These are phyloP conservation scores for Microstroma glucosiphilum DNA, from an alignment of 1,284 basidiomycete genomes.

Conservation along the genomic window DNA sequence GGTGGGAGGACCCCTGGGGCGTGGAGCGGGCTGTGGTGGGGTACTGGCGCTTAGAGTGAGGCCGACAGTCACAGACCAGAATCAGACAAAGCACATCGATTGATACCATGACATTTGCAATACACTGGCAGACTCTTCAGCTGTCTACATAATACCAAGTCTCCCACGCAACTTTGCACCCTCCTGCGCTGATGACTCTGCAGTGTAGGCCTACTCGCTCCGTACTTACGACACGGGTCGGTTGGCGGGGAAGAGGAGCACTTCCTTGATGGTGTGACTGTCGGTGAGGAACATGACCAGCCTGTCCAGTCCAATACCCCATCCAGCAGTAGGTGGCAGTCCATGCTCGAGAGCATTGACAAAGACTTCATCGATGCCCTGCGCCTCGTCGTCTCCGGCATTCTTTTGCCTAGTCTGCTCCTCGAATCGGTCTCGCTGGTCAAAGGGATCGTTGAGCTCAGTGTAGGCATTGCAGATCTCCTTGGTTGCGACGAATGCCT, in stretches of 20 bases:
- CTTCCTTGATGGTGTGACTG: slow-evolving; percentile 71
- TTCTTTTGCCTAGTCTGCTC: slow-evolving; percentile 89
- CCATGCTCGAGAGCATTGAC: slow-evolving; percentile 81
- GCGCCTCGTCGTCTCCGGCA: slow-evolving; percentile 93
- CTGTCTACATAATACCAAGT: too few species aligned
- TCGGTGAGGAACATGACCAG: slow-evolving; percentile 40
- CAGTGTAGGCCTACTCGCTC: too few species aligned
- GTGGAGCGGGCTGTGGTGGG: neutral
- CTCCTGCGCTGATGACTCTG: too few species aligned
- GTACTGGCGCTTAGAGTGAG: neutral
- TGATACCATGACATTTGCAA: neutral
- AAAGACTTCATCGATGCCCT: slow-evolving; percentile 69
- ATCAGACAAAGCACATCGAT: neutral
- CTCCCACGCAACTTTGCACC: neutral
- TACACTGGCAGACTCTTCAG: too few species aligned
- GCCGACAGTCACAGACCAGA: neutral
- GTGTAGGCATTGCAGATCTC: slow-evolving; percentile 72
- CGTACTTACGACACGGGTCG: slow-evolving; percentile 58
- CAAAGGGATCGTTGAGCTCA: slow-evolving; percentile 64
- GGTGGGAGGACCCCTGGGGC: neutral
- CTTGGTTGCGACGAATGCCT: slow-evolving; percentile 96
- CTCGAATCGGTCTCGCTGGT: slow-evolving; percentile 91
- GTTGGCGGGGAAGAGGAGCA: slow-evolving; percentile 82
- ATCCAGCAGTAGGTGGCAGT: slow-evolving; percentile 87
- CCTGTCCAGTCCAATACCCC: slow-evolving; percentile 42